phyloP scores from a whole-genome alignment of 2,329 filamentous ascomycete species.

The Magnaporthiopsis rhizophila region DNA sequence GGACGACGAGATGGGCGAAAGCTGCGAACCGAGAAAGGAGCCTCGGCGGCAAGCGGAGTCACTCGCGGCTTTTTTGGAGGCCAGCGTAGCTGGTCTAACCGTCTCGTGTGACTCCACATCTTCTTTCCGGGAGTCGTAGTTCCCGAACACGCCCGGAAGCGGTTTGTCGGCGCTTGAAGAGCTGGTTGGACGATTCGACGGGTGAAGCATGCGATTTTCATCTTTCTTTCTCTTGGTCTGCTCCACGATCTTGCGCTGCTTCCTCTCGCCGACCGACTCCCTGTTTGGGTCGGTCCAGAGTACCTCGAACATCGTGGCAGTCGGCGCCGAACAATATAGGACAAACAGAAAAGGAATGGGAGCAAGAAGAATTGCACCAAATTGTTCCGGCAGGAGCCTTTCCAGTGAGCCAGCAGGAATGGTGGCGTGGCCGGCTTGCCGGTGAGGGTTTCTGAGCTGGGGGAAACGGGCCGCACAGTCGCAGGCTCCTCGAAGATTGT shows the following conservation, averaged over 20 bases:
- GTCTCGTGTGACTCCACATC: neutral
- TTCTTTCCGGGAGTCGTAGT: neutral
- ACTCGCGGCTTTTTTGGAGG: neutral
- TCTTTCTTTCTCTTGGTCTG: constrained; percentile 18
- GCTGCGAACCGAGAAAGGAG: neutral
- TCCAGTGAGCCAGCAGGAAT: neutral
- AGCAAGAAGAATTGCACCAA: neutral
- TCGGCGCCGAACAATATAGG: neutral
- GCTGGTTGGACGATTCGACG: neutral
- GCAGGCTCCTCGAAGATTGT: neutral
- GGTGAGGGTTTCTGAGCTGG: neutral
- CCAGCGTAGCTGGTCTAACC: neutral
- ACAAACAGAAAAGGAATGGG: neutral
- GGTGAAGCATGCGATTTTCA: constrained; percentile 11
- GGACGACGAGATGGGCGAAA: constrained; percentile 2
- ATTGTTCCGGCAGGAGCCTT: neutral
- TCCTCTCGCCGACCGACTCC: constrained; percentile 45
- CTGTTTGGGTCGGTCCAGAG: constrained; percentile 48
- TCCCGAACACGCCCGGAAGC: neutral
- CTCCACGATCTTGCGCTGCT: constrained; percentile 38
- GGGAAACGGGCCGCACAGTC: neutral
- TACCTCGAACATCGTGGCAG: constrained; percentile 46
- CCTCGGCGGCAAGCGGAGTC: neutral
- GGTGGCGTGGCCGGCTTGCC: neutral
- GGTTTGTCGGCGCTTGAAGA: constrained; percentile 3